Conservation (phyloP, 2,329 filamentous ascomycete species). For the Paramyrothecium roridum region DNA sequence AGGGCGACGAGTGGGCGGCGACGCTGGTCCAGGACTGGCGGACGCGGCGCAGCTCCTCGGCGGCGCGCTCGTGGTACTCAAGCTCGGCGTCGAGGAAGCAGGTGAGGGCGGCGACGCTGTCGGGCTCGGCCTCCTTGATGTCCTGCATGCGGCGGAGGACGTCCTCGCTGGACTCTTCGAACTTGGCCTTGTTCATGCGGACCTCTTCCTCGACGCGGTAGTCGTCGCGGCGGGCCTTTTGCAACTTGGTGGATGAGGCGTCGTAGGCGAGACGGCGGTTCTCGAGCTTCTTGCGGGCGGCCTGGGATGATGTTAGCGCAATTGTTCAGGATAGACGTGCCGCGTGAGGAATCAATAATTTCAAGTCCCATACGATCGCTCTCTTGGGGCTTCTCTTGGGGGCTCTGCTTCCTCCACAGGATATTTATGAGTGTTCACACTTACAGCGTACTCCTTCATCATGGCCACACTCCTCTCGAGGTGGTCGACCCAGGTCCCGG, state of each 20-base stretch:
- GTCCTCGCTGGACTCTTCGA: conserved; percentile 92
- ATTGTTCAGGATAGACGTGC: too few species aligned
- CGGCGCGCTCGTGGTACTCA: conserved; percentile 85
- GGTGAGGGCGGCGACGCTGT: conserved; percentile 76
- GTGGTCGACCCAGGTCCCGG: conserved; percentile 84
- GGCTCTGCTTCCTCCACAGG: too few species aligned
- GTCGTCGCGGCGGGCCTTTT: conserved; percentile 91
- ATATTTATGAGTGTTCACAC: too few species aligned
- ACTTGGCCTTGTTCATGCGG: conserved; percentile 87
- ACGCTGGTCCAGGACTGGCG: conserved; percentile 41
- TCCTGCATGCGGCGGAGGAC: conserved; percentile 92
- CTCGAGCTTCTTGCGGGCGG: conserved; percentile 91
- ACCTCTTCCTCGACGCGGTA: conserved; percentile 92
- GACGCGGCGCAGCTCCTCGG: conserved; percentile 69
- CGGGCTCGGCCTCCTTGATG: conserved; percentile 86
- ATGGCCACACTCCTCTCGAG: conserved; percentile 84
- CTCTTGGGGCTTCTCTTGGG: too few species aligned
- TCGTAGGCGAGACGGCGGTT: conserved; percentile 86
- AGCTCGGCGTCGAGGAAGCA: conserved; percentile 85
- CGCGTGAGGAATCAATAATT: too few species aligned
- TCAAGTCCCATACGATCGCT: too few species aligned
- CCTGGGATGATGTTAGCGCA: conserved; percentile 27
- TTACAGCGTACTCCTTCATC: conserved; percentile 96
- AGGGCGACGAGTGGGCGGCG: conserved; percentile 11
- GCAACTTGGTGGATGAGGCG: conserved; percentile 82